Evolutionary conservation across 176 grass and related monocot genomes (phyloP).

Genomic region (Lolium multiflorum): DNA sequence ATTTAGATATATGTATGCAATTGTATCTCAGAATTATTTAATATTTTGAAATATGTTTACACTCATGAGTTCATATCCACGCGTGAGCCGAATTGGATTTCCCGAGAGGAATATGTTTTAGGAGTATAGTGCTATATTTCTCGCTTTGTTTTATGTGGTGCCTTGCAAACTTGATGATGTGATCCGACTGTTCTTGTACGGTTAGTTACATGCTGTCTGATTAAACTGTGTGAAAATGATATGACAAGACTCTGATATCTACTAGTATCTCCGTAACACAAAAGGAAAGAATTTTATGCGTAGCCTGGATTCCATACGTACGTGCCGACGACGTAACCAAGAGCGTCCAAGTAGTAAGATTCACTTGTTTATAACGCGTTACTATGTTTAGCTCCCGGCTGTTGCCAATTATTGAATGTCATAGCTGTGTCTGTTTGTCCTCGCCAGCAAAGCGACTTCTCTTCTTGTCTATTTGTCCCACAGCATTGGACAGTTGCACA

Average conservation of each 20-base stretch:
- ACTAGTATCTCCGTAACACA: neutral
- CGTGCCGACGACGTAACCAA: no score
- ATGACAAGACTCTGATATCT: neutral
- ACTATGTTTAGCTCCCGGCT: neutral
- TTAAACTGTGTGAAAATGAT: neutral
- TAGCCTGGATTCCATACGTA: neutral
- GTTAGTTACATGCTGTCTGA: neutral
- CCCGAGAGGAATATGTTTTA: no score
- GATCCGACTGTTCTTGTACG: neutral
- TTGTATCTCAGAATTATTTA: no score
- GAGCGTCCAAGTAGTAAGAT: slow-evolving; percentile 12
- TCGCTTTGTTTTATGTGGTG: no score
- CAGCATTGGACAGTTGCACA: slow-evolving; percentile 33
- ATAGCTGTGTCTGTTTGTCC: slow-evolving; percentile 33
- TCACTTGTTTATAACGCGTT: neutral
- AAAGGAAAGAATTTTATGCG: neutral
- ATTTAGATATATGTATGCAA: no score
- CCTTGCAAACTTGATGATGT: neutral
- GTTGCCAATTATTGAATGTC: slow-evolving; percentile 27
- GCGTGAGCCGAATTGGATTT: no score
- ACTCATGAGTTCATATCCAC: no score
- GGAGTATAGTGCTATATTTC: no score
- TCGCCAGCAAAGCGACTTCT: slow-evolving; percentile 47
- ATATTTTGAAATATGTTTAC: no score
- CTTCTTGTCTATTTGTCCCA: slow-evolving; percentile 43